These are phyloP conservation scores for Boletus pseudo-olivaceus DNA, from an alignment of 768 basidiomycete species.

Conservation along the genomic window DNA sequence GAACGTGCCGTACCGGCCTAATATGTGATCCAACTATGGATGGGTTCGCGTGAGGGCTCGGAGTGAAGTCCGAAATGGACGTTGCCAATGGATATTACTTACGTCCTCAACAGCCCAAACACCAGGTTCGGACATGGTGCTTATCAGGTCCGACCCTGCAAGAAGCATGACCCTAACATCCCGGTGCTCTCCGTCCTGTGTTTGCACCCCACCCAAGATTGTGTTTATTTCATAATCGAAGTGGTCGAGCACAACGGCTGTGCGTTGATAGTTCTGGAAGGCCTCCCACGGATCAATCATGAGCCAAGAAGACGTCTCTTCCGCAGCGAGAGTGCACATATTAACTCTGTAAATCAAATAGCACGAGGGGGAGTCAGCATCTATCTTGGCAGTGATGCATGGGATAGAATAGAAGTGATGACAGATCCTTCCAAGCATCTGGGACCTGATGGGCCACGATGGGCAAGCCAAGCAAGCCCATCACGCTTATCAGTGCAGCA, in stretches of 20 bases:
- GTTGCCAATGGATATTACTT: conserved; percentile 33
- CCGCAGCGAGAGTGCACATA: conserved; percentile 87
- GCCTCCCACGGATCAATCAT: conserved; percentile 99
- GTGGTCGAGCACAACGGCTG: conserved; percentile 95
- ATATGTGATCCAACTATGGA: conserved; percentile 88
- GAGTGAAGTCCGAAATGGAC: conserved; percentile 7
- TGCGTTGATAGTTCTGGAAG: conserved; percentile 90
- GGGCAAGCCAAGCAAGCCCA: conserved; percentile 7
- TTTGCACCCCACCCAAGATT: conserved; percentile 71
- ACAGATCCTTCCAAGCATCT: conserved; percentile 6
- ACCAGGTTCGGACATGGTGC: conserved; percentile 97
- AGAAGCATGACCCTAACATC: conserved; percentile 86
- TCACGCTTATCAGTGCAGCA: conserved; percentile 10
- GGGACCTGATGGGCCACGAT: conserved; percentile 6
- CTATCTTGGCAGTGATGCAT: conserved; percentile 3
- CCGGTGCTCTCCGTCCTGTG: conserved; percentile 70
- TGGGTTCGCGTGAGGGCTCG: conserved; percentile 8
- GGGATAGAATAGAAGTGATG: background rate
- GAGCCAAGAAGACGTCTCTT: conserved; percentile 88
- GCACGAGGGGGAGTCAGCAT: conserved; percentile 18
- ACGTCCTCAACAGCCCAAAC: conserved; percentile 97
- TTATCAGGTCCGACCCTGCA: conserved; percentile 96
- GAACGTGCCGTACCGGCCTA: conserved; percentile 90
- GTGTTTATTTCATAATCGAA: conserved; percentile 94
- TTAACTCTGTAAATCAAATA: conserved; percentile 53